These are phyloP conservation scores for Penicillium daleae DNA, from an alignment of 495 filamentous ascomycete species.

Conservation along the genomic window DNA sequence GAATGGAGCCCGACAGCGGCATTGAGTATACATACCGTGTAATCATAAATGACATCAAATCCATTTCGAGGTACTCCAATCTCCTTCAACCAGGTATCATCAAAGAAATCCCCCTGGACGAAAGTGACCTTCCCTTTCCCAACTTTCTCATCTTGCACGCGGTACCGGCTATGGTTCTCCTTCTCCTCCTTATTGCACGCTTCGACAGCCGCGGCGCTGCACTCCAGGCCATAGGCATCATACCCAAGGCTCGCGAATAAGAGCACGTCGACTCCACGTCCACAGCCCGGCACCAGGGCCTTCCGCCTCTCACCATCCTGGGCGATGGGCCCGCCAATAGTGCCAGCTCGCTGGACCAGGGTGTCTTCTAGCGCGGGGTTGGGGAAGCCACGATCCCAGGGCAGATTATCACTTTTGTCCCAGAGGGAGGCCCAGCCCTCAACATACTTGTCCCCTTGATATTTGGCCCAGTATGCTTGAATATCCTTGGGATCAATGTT, in stretches of 20 bases:
- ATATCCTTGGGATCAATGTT: slow-evolving; percentile 28
- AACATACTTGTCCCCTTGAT: slow-evolving; percentile 35
- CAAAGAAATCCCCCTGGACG: slow-evolving; percentile 74
- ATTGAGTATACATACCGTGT: slow-evolving; percentile 61
- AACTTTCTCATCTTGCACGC: slow-evolving; percentile 42
- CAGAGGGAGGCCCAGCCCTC: slow-evolving; percentile 67
- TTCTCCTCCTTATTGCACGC: slow-evolving; percentile 54
- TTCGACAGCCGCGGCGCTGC: slow-evolving; percentile 59
- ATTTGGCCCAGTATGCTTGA: slow-evolving; percentile 35
- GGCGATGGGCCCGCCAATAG: slow-evolving; percentile 47
- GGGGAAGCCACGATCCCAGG: slow-evolving; percentile 70
- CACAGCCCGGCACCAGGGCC: slow-evolving; percentile 74
- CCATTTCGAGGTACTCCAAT: slow-evolving; percentile 47
- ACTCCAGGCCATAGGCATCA: slow-evolving; percentile 74
- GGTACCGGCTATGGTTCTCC: slow-evolving; percentile 48
- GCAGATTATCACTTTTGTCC: slow-evolving; percentile 59
- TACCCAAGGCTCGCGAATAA: slow-evolving; percentile 70
- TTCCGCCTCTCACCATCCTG: slow-evolving; percentile 42
- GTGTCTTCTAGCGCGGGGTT: slow-evolving; percentile 68
- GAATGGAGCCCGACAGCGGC: neutral
- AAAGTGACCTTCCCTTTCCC: slow-evolving; percentile 62
- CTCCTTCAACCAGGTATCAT: slow-evolving; percentile 59
- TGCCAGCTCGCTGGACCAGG: slow-evolving; percentile 48
- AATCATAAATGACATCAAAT: slow-evolving; percentile 86
- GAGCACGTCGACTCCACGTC: slow-evolving; percentile 74